Evolutionary conservation across 1,284 basidiomycete genomes (phyloP).

Genomic region (Ustilago lituana): DNA sequence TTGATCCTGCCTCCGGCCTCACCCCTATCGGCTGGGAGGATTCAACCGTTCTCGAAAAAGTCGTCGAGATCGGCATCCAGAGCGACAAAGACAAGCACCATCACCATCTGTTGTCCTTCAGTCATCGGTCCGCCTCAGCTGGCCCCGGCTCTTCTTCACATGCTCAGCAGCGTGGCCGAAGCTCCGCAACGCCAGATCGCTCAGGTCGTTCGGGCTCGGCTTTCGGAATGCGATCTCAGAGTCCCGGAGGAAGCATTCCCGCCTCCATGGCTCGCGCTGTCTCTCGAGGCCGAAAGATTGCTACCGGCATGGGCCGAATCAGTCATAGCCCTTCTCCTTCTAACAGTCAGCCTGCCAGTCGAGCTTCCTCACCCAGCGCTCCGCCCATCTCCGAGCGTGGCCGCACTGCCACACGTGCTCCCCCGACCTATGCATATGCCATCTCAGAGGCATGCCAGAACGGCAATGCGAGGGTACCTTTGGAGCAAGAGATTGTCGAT

Average conservation of each 20-base stretch:
- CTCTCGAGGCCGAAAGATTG: constrained; percentile 44
- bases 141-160: constrained; percentile 28
- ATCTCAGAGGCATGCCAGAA: constrained; percentile 33
- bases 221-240: constrained; percentile 37
- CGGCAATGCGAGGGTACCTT: constrained; percentile 3
- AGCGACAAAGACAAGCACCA: constrained; percentile 42
- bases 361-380: constrained; percentile 42
- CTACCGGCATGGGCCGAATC: constrained; percentile 45
- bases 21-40: constrained; percentile 63
- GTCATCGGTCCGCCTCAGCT: constrained; percentile 29
- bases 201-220: constrained; percentile 43
- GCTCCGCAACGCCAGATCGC: constrained; percentile 37
- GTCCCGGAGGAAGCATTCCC: constrained; percentile 46
- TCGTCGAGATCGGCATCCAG: constrained; percentile 62
- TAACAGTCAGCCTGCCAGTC: constrained; percentile 31
- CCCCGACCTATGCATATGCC: constrained; percentile 38
- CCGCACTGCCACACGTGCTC: constrained; percentile 30
- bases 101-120: constrained; percentile 18
- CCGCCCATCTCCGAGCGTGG: constrained; percentile 30
- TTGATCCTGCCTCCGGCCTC: constrained; percentile 54
- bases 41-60: constrained; percentile 61
- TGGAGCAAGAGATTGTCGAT: constrained; percentile 30
- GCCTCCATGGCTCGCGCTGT: constrained; percentile 55
- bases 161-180: constrained; percentile 26
- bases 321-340: constrained; percentile 48